Conservation (phyloP, 139 green algal species). For the Edaphochlamys debaryana region DNA sequence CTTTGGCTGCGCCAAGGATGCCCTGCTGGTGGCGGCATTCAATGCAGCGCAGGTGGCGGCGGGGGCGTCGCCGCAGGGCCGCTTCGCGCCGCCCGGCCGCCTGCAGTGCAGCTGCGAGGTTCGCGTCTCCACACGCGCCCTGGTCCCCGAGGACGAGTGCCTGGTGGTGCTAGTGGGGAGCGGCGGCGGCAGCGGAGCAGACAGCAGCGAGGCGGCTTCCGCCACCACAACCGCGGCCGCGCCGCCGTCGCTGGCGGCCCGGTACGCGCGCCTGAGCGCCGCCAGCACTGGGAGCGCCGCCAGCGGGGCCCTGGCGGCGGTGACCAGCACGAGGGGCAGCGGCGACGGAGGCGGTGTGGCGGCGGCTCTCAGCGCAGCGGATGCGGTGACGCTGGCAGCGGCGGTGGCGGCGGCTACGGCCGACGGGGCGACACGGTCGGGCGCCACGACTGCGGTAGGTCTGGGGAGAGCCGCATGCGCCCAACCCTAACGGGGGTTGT, state of each 20-base stretch:
- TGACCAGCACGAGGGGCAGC: not conserved
- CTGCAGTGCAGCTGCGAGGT: conserved; percentile 28
- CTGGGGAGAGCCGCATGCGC: too few species aligned
- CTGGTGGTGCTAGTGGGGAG: conserved; percentile 18
- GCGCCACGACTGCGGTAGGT: too few species aligned
- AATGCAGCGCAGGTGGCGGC: not conserved
- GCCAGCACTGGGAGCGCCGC: not conserved
- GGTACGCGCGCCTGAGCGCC: too few species aligned
- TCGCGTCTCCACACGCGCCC: not conserved
- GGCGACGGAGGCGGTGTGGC: not conserved
- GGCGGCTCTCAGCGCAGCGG: not conserved
- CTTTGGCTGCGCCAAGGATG: conserved; percentile 22
- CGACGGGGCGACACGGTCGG: not conserved
- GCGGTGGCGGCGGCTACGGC: not conserved
- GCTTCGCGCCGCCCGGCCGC: not conserved
- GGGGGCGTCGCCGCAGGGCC: not conserved
- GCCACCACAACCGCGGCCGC: not conserved
- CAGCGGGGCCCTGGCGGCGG: too few species aligned
- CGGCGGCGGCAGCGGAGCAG: not conserved
- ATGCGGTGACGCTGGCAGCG: conserved; percentile 16
- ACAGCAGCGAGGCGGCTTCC: not conserved
- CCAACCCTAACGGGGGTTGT: too few species aligned
- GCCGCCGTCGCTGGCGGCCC: not conserved
- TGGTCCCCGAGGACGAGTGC: conserved; percentile 3
- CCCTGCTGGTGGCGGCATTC: not conserved